Base-by-base conservation (phyloP, 139 green algal species). In the Tetraselmis striata region DNA sequence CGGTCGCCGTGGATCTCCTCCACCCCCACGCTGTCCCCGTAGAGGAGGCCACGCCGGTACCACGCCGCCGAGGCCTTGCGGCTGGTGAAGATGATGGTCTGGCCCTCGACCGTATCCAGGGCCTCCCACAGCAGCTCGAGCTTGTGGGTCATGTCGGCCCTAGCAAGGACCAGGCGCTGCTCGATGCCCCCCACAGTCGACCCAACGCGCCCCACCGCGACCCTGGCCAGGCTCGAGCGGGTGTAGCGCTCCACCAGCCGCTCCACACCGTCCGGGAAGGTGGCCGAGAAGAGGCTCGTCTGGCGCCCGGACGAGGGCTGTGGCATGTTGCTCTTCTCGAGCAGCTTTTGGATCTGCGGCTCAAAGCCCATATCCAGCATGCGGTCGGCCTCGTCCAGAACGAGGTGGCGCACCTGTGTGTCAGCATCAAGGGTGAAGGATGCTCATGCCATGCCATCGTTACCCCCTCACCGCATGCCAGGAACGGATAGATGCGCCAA, bases 321-420 rank as follows among this genome's bases (percentile, higher is more conserved):
- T 29, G 88, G 86, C 86, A 92, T 89, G 84, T 87, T 11, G 2
- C 26, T 91, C 90, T 76, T 27, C 85, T 97, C 90, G 5, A 96
- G 92, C 1, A 31, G 24, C 78, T 84, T 77, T 24, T 91, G 90
- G 81, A 96, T 95, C 91, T 98, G 96, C 29, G 96, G 96, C 89
- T 99, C 96, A 82, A 99, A 99, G 29, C 96, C 96, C 96, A 99
- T 99, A 85, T 99, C 95, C 76, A 99, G 86, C 96, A 99, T 99
- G 77, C 95, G 91, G 82, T 98, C 95, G 2, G 95, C 95, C 90
- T 99, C 96, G 80, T 99, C 96, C 80, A 99, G 88, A 1, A 93
- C 95, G 79, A 99, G 89, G 90, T 91, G 95, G 59, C 75, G 77
- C 1, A 87, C 76, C 79, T 88, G 81, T 45, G 29, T 74, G 29